A percentile compares a stretch with the other conserved stretches of the same genome.
phyloP scores from a whole-genome alignment of 139 green algal species.

The Parachlorella kessleri region DNA sequence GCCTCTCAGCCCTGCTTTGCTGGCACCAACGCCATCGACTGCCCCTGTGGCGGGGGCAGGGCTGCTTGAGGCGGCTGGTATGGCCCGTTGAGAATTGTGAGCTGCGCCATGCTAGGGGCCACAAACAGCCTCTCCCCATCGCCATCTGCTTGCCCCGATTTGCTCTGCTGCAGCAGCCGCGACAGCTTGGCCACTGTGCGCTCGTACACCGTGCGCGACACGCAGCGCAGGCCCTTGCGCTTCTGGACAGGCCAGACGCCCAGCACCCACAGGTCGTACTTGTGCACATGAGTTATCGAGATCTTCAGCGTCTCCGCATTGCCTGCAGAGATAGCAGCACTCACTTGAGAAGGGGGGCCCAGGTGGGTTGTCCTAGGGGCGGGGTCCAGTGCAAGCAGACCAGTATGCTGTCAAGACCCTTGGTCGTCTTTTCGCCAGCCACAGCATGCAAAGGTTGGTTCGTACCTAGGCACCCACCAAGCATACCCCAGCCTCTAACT shows the following conservation, averaged over 20 bases:
- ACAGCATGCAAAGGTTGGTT: too few relatives aligned
- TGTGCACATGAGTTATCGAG: slow-evolving; percentile 44
- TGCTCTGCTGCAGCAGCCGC: slow-evolving; percentile 28
- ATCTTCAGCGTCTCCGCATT: slow-evolving; percentile 51
- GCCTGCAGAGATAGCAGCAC: too few relatives aligned
- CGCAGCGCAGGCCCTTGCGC: slow-evolving; percentile 50
- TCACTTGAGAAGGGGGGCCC: neutral
- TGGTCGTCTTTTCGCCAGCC: too few relatives aligned
- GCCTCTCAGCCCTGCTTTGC: too few relatives aligned
- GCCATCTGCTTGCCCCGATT: slow-evolving; percentile 8
- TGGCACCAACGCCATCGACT: too few relatives aligned
- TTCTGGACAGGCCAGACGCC: slow-evolving; percentile 53
- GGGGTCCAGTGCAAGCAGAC: too few relatives aligned
- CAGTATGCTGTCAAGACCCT: too few relatives aligned
- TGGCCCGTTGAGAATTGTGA: slow-evolving; percentile 35
- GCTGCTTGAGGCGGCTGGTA: slow-evolving; percentile 25
- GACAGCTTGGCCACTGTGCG: slow-evolving; percentile 37
- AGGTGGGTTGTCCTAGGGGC: too few relatives aligned
- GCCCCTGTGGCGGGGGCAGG: too few relatives aligned
- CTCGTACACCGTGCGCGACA: slow-evolving; percentile 36
- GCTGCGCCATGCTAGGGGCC: slow-evolving; percentile 2
- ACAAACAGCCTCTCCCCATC: slow-evolving; percentile 1
- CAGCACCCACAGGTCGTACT: slow-evolving; percentile 42
- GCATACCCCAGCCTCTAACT: too few relatives aligned
- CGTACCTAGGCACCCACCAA: too few relatives aligned